Evolutionary conservation across 177 flowering plant genomes (phyloP), one percentile per base, ranked within the genome.

Genomic region (Vitis hybrid): DNA sequence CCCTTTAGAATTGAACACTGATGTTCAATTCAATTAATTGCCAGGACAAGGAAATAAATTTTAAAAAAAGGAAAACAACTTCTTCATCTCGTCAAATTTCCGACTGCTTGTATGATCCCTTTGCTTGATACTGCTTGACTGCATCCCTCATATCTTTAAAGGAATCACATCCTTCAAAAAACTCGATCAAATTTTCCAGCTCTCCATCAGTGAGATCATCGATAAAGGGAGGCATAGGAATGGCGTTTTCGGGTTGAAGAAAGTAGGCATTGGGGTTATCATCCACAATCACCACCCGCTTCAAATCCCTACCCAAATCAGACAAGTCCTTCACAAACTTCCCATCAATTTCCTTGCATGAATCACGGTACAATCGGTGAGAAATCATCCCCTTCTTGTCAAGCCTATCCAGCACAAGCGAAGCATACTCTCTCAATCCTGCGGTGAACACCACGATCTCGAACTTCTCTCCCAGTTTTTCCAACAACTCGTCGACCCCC

Each of bases 361-460:
- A 87, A 69, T 92, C 95, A 11, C 97, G 73, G 65, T 89, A 94
- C 49, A 94, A 73, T 55, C 95, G 68, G 70, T 94, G 88, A 2
- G 86, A 77, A 5, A 94, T 86, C 76, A 80, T 7, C 59, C 79
- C 76, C 18, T 74, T 84, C 13, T 62, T 51, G 58, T 94, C 98
- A 1, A 94, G 67, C 75, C 22, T 59, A 68, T 91, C 92, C 2
- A 92, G 79, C 39, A 94, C 97, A 51, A 86, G 80, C 18, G 92
- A 82, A 0, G 98, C 98, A 51, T 94, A 94, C 72, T 86, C 97
- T 61, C 65, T 81, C 67, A 90, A 60, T 48, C 94, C 98, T 0
- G 98, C 98, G 0, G 98, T 94, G 78, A 94, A 94, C 26, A 92
- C 81, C 14, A 89, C 94, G 18, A 92, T 73, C 78, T 92, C 97